Percentiles rank a stretch among this genome's conserved stretches.
phyloP scores from a whole-genome alignment of 495 filamentous ascomycete species.

The Lentithecium fluviatile region DNA sequence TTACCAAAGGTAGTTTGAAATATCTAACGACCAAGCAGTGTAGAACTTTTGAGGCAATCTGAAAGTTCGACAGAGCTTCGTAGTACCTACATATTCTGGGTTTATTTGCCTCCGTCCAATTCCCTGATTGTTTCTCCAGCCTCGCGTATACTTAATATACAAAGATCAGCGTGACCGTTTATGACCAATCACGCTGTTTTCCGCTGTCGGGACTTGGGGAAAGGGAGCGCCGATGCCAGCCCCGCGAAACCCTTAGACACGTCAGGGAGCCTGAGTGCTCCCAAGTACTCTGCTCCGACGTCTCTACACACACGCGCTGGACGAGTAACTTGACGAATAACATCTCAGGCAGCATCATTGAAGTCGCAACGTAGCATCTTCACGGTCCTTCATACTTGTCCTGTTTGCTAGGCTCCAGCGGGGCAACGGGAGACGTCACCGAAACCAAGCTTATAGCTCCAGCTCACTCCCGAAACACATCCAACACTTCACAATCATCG shows the following conservation, averaged over 20 bases:
- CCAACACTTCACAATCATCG: slow-evolving; percentile 8
- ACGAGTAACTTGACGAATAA: background rate
- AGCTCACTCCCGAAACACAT: background rate
- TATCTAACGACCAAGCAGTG: no score
- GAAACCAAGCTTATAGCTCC: slow-evolving; percentile 12
- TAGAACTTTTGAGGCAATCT: no score
- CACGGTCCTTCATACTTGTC: slow-evolving; percentile 2
- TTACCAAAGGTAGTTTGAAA: no score
- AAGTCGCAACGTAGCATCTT: slow-evolving; percentile 23
- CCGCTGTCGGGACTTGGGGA: slow-evolving; percentile 1
- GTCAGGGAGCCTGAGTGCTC: slow-evolving; percentile 18
- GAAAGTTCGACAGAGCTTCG: no score
- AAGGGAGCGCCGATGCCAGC: slow-evolving; percentile 5
- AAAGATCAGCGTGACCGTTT: background rate
- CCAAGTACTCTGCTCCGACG: slow-evolving; percentile 5
- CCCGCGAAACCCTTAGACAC: slow-evolving; percentile 26
- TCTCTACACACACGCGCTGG: background rate
- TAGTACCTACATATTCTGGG: no score
- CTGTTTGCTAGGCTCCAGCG: slow-evolving; percentile 27
- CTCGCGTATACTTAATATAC: no score
- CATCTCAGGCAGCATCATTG: background rate
- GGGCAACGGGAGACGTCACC: slow-evolving; percentile 21
- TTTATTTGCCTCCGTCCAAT: no score
- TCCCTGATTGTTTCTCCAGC: no score
- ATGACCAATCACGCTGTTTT: slow-evolving; percentile 4